Conservation (phyloP, 2,329 filamentous ascomycete species). For the Elsinoe ampelina region DNA sequence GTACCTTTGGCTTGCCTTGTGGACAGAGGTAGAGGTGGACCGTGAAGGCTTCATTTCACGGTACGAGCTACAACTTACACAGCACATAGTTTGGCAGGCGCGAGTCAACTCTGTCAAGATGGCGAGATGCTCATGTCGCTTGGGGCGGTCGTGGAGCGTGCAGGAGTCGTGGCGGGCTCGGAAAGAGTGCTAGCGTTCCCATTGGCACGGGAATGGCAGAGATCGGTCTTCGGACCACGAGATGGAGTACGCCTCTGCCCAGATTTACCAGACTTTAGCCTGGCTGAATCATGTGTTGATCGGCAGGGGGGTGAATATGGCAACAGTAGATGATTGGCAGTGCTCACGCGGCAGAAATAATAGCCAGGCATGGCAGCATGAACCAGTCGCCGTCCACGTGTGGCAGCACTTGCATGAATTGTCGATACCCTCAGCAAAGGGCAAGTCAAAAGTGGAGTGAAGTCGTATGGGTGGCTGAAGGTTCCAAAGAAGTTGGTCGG, state of each 20-base stretch:
- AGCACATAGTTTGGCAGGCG: neutral
- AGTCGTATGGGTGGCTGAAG: neutral
- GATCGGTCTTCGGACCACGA: neutral
- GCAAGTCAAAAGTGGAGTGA: neutral
- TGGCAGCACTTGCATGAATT: neutral
- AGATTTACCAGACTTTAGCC: neutral
- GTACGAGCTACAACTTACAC: neutral
- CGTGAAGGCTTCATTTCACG: neutral
- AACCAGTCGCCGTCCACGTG: neutral
- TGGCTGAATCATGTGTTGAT: neutral
- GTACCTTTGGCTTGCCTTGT: no score
- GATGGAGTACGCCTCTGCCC: neutral
- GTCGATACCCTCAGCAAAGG: no score
- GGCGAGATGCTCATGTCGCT: constrained; percentile 1
- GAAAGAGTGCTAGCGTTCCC: neutral
- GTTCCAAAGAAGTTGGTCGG: constrained; percentile 1
- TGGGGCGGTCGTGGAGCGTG: neutral
- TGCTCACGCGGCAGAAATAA: neutral
- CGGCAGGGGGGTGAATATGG: neutral
- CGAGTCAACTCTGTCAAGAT: neutral
- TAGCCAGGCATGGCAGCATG: neutral
- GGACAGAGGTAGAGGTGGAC: neutral
- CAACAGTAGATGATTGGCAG: neutral
- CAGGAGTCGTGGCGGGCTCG: neutral
- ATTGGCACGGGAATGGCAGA: neutral